Conservation (phyloP, 1,284 basidiomycete genomes). For the Cryptococcus depauperatus region DNA sequence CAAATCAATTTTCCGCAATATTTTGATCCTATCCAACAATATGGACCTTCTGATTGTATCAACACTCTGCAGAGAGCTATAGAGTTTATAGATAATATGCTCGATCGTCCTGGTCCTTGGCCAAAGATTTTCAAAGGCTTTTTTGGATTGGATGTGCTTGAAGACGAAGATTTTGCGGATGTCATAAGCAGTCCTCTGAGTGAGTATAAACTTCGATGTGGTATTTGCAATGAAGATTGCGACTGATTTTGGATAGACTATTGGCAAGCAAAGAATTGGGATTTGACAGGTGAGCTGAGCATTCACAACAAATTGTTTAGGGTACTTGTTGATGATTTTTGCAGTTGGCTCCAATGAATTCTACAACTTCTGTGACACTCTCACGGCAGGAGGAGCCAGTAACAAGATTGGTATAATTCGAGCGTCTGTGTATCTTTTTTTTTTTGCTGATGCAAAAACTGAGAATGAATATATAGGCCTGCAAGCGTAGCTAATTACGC, state of each 20-base stretch:
- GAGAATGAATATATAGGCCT: constrained; percentile 20
- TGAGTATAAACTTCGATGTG: too few species aligned
- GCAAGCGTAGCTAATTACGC: constrained; percentile 64
- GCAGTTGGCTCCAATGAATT: constrained; percentile 31
- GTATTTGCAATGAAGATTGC: background rate
- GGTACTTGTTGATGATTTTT: background rate
- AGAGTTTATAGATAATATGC: constrained; percentile 52
- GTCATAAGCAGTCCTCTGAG: constrained; percentile 49
- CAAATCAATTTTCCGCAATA: constrained; percentile 54
- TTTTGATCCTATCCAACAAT: constrained; percentile 72
- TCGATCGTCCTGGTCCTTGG: constrained; percentile 49
- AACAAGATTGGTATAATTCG: constrained; percentile 26
- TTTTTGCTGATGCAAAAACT: background rate
- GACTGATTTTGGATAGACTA: too few species aligned
- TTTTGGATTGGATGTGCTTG: constrained; percentile 62
- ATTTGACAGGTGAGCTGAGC: constrained; percentile 52
- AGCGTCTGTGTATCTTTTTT: constrained; percentile 45
- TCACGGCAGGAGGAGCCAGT: constrained; percentile 45
- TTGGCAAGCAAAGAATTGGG: constrained; percentile 70
- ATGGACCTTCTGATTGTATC: constrained; percentile 65
- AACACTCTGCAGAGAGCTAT: constrained; percentile 60
- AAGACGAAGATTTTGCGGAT: constrained; percentile 70
- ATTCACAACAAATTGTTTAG: too few species aligned
- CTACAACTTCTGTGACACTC: constrained; percentile 55
- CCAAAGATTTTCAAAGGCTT: constrained; percentile 55